Evolutionary conservation across 805 yeast species (phyloP).

Genomic region (Candida sakaeoensis): DNA sequence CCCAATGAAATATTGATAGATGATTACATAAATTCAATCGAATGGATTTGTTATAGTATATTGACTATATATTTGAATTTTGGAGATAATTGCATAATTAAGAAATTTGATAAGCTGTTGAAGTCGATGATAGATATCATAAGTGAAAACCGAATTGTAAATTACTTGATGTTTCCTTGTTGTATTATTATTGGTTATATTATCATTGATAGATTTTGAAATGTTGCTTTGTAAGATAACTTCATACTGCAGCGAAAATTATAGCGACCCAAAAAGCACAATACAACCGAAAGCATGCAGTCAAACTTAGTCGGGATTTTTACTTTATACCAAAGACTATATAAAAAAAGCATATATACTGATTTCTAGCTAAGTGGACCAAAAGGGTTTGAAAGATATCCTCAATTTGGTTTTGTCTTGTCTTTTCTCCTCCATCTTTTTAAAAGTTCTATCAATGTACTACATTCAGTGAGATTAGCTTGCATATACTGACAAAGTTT

Average conservation of each 20-base stretch:
- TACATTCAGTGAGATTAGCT: no score
- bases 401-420: no score
- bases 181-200: constrained; percentile 1
- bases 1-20: constrained; percentile 1
- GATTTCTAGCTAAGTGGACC: no score
- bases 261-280: constrained; percentile 1
- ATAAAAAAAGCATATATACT: no score
- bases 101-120: constrained; percentile 1
- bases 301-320: constrained; percentile 1
- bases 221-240: constrained; percentile 1
- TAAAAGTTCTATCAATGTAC: no score
- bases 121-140: constrained; percentile 1
- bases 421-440: no score
- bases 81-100: background rate
- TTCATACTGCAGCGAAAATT: constrained; percentile 1
- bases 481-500: no score
- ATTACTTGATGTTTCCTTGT: background rate
- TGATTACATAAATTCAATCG: background rate
- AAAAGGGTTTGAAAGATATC: no score
- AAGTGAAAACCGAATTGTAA: constrained; percentile 1
- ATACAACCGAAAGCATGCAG: constrained; percentile 1
- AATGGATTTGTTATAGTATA: constrained; percentile 1
- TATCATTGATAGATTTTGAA: constrained; percentile 1
- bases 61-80: constrained; percentile 1
- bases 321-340: constrained; percentile 1